Conservation (phyloP, 2,329 filamentous ascomycete genomes). For the Alternaria triticina region DNA sequence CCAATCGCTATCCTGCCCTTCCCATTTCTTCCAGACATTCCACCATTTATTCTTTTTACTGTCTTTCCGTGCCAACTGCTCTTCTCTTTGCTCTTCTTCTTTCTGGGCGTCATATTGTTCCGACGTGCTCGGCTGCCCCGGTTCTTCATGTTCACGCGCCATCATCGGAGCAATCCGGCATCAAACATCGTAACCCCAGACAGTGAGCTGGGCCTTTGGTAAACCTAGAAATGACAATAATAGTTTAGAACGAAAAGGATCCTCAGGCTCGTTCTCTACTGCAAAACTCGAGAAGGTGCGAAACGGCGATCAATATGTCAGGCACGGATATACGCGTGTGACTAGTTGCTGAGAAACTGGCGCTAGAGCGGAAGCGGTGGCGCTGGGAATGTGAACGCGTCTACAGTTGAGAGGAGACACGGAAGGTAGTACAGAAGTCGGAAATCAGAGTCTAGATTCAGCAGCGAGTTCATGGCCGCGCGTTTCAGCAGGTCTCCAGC, state of each 20-base stretch:
- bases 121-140: neutral
- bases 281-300: neutral
- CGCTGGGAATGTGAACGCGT: conserved; percentile 1
- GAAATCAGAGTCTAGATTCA: neutral
- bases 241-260: neutral
- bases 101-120: neutral
- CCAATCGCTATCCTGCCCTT: conserved; percentile 39
- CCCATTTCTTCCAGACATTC: conserved; percentile 19
- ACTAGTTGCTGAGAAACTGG: conserved; percentile 24
- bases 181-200: neutral
- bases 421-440: neutral
- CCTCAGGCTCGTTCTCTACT: neutral
- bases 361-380: conserved; percentile 14
- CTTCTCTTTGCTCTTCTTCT: neutral
- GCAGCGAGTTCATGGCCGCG: neutral
- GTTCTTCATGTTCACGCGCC: conserved; percentile 2
- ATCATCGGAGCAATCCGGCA: conserved; percentile 1
- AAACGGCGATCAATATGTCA: neutral
- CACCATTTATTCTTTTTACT: conserved; percentile 11
- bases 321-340: neutral
- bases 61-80: neutral
- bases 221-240: too few species aligned
- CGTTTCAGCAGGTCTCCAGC: neutral
- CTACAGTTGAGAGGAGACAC: neutral
- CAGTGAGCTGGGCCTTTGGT: neutral